Conservation (phyloP, 176 grass and related monocot species). For the Urochloa ruziziensis region DNA sequence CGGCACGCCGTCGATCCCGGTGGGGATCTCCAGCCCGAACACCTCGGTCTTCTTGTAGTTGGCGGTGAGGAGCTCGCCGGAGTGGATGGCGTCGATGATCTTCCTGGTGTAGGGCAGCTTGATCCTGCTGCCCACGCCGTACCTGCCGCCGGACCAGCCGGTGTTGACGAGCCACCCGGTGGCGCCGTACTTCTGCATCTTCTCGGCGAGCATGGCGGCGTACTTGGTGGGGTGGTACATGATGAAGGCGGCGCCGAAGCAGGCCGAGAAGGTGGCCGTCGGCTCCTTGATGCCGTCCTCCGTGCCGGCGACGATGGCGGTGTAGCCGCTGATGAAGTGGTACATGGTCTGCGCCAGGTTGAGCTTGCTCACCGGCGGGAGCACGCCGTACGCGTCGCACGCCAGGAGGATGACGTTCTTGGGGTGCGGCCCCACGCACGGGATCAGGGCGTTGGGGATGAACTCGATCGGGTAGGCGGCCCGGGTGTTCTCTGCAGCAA, state of each 20-base stretch:
- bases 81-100: constrained; percentile 99
- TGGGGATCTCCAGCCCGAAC: constrained; percentile 95
- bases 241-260: constrained; percentile 96
- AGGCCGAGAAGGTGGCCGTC: constrained; percentile 94
- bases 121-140: constrained; percentile 94
- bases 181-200: constrained; percentile 96
- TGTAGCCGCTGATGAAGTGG: constrained; percentile 99
- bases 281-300: constrained; percentile 97
- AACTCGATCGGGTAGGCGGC: constrained; percentile 97
- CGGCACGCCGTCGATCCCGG: constrained; percentile 66
- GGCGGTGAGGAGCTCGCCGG: constrained; percentile 75
- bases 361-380: constrained; percentile 96
- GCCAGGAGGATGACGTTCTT: constrained; percentile 98
- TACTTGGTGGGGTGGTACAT: constrained; percentile 99
- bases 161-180: constrained; percentile 99
- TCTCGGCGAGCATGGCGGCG: constrained; percentile 96
- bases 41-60: constrained; percentile 86
- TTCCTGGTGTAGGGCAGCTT: constrained; percentile 83
- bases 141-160: constrained; percentile 98
- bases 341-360: constrained; percentile 97
- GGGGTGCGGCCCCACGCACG: constrained; percentile 87
- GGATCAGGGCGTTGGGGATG: constrained; percentile 90
- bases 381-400: constrained; percentile 92
- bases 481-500: constrained; percentile 78
- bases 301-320: constrained; percentile 91